A percentile compares a stretch with the other conserved stretches of the same genome.
These are phyloP conservation scores for Phytophthora europaea DNA, from an alignment of 352 stramenopile genomes.

Conservation along the genomic window DNA sequence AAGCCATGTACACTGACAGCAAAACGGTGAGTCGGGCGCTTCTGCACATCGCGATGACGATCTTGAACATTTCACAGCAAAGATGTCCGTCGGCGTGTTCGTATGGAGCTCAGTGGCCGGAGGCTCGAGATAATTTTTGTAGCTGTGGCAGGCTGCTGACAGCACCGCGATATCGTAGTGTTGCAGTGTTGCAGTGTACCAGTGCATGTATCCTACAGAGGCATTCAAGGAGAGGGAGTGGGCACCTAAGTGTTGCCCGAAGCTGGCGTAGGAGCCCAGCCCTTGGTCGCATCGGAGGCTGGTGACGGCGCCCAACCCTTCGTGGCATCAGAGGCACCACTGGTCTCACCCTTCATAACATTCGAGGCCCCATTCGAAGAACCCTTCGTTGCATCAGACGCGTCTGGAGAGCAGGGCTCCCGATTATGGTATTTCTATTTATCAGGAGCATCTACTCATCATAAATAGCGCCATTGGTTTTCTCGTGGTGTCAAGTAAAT, in stretches of 20 bases:
- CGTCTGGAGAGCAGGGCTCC: too few species aligned
- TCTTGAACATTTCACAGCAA: slow-evolving; percentile 13
- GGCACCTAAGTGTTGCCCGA: not conserved
- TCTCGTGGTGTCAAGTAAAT: too few species aligned
- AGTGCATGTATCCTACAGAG: too few species aligned
- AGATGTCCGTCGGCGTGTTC: not conserved
- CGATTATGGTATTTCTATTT: too few species aligned
- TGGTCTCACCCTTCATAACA: not conserved
- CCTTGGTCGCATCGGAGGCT: not conserved
- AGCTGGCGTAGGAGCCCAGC: not conserved
- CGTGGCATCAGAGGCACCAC: not conserved
- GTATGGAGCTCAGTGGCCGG: not conserved
- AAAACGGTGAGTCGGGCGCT: slow-evolving; percentile 6
- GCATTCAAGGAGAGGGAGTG: not conserved
- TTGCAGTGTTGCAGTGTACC: too few species aligned
- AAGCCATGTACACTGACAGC: slow-evolving; percentile 1
- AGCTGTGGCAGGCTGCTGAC: not conserved
- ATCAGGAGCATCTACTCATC: too few species aligned
- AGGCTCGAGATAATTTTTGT: not conserved
- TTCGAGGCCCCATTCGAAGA: not conserved
- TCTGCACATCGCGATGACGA: slow-evolving; percentile 7
- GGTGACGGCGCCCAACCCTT: not conserved
- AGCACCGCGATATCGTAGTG: not conserved
- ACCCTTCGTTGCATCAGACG: not conserved
- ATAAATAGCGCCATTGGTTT: too few species aligned